Evolutionary conservation across 2,329 filamentous ascomycete genomes (phyloP), one percentile per base, ranked within the genome.

Genomic region (Trichoderma guizhouense): DNA sequence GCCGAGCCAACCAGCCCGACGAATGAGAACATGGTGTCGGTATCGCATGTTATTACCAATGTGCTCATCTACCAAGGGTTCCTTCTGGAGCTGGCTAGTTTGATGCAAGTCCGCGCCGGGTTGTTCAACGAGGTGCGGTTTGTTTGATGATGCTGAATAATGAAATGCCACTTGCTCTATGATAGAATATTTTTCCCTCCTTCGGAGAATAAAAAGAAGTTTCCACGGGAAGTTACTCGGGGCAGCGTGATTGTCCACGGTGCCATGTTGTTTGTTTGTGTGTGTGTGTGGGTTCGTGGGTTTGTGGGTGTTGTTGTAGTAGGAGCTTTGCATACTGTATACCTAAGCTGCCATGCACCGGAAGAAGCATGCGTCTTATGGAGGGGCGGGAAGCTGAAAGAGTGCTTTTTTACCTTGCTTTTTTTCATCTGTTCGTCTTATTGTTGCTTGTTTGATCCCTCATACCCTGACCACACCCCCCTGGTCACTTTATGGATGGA

Each of bases 31-130:
- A 86, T 85, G 11, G 91, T 90, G 8, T 93, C 91, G 8, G 88
- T 96, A 5, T 93, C 91, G 53, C 93, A 95, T 79, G 84, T 95
- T 12, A 83, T 96, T 73, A 95, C 93, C 7, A 96, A 95, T 79
- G 89, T 92, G 53, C 88, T 95, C 72, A 88, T 95, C 65, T 84
- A 94, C 71, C 93, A 96, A 79, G 92, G 92, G 43, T 96, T 96
- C 78, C 81, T 95, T 64, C 85, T 95, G 64, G 93, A 96, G 80
- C 81, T 95, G 71, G 90, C 92, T 2, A 91, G 92, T 30, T 81
- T 95, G 76, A 85, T 94, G 72, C 92, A 95, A 79, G 90, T 92
- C 43, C 86, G 93, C 69, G 92, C 91, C 28, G 90, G 90, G 14
- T 80, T 95, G 62, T 95, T 95, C 81, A 91, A 91, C 69, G 93